These are phyloP conservation scores for Aciculoconidium aculeatum DNA, from an alignment of 805 yeast species.

Conservation along the genomic window DNA sequence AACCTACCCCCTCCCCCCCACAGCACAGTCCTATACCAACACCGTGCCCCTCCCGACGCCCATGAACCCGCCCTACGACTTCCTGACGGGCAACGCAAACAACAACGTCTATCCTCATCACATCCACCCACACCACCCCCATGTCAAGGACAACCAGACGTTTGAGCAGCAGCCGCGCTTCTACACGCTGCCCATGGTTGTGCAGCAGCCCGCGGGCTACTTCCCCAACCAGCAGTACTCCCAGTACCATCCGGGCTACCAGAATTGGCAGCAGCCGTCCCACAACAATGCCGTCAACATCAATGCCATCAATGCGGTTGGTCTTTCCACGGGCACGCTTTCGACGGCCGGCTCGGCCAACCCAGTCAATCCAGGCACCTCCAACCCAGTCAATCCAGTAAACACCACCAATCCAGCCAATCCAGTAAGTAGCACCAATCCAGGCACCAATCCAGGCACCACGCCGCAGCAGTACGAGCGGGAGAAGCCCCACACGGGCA, in stretches of 20 bases:
- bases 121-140: conserved; percentile 1
- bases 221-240: conserved; percentile 11
- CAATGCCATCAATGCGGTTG: no score
- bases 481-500: no score
- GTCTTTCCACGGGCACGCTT: no score
- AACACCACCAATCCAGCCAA: no score
- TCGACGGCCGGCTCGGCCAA: no score
- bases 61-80: neutral
- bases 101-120: no score
- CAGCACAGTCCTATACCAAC: neutral
- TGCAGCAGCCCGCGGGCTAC: conserved; percentile 19
- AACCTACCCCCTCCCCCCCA: conserved; percentile 1
- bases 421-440: no score
- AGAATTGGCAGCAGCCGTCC: conserved; percentile 5
- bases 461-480: no score
- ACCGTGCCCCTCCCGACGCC: neutral
- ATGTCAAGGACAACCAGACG: conserved; percentile 11
- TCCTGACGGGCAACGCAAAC: conserved; percentile 5
- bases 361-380: no score
- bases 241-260: conserved; percentile 6
- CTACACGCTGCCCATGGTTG: conserved; percentile 18
- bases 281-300: conserved; percentile 5
- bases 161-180: conserved; percentile 14
- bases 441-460: no score
- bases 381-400: no score